Conservation (phyloP, 495 filamentous ascomycete species). For the Astrocystis sublimbata region DNA sequence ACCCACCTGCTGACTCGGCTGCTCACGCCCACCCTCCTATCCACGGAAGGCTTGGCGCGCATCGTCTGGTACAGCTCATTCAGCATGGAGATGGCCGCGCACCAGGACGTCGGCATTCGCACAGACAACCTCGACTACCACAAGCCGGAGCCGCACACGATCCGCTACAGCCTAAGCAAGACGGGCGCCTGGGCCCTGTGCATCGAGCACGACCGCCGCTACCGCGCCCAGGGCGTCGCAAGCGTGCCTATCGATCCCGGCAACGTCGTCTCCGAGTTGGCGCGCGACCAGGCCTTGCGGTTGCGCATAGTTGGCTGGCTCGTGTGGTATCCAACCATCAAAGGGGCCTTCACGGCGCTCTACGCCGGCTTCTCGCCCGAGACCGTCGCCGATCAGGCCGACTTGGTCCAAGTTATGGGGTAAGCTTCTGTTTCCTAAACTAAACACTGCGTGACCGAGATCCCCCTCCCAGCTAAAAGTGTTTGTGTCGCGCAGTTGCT, state of each 20-base stretch:
- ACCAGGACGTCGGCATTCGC: constrained; percentile 32
- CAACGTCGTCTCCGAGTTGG: constrained; percentile 33
- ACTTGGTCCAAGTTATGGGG: constrained; percentile 18
- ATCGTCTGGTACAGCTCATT: constrained; percentile 39
- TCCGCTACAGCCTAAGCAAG: constrained; percentile 25
- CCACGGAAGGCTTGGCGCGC: constrained; percentile 29
- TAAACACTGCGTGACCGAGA: too few species aligned
- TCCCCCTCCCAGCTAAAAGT: neutral
- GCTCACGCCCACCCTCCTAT: constrained; percentile 37
- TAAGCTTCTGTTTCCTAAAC: neutral
- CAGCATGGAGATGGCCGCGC: constrained; percentile 24
- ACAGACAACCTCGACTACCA: constrained; percentile 31
- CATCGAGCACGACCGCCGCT: constrained; percentile 21
- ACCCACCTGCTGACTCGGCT: constrained; percentile 46
- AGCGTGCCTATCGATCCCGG: constrained; percentile 42
- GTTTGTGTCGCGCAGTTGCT: constrained; percentile 28
- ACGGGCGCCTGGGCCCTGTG: constrained; percentile 21
- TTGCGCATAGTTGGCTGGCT: neutral
- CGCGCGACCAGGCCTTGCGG: constrained; percentile 20
- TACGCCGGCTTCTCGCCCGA: constrained; percentile 43
- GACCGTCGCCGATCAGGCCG: constrained; percentile 26
- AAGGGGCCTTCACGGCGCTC: constrained; percentile 45
- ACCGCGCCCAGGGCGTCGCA: constrained; percentile 22
- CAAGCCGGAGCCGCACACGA: neutral
- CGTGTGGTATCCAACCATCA: constrained; percentile 21